These are phyloP conservation scores for Penicillium ochrochloron DNA, from an alignment of 495 filamentous ascomycete genomes.

Conservation along the genomic window DNA sequence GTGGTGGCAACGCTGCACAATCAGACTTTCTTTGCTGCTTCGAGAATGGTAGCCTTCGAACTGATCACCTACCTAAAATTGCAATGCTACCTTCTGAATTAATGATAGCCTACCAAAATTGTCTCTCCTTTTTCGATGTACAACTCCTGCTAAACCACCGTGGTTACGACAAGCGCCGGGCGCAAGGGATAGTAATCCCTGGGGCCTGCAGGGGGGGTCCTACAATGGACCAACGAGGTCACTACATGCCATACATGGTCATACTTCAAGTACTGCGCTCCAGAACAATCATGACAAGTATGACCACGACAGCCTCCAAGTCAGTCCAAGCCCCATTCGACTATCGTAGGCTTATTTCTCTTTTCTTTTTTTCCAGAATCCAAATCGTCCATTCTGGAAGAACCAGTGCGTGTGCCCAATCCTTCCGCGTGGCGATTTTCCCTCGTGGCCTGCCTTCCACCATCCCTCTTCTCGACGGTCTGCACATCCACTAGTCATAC, in stretches of 20 bases:
- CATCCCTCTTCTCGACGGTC: background rate
- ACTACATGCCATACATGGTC: background rate
- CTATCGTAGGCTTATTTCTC: background rate
- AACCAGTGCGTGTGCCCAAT: constrained; percentile 10
- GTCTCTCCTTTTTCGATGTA: background rate
- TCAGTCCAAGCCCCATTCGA: background rate
- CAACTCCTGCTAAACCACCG: background rate
- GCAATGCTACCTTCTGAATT: background rate
- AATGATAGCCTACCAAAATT: too few species aligned
- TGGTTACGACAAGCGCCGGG: constrained; percentile 13
- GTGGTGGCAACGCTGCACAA: background rate
- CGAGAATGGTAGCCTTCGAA: background rate
- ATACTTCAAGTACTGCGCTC: background rate
- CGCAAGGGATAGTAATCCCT: constrained; percentile 8
- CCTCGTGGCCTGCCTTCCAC: constrained; percentile 10
- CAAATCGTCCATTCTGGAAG: background rate
- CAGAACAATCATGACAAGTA: background rate
- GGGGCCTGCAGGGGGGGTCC: background rate
- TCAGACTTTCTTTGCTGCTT: background rate
- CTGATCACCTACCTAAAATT: background rate
- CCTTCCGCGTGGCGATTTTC: constrained; percentile 19
- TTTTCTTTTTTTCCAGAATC: constrained; percentile 5
- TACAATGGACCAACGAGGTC: too few species aligned
- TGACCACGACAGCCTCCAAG: constrained; percentile 1
- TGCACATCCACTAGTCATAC: constrained; percentile 2